Conservation (phyloP, 2,329 filamentous ascomycete genomes). For the Colletotrichum sidae region DNA sequence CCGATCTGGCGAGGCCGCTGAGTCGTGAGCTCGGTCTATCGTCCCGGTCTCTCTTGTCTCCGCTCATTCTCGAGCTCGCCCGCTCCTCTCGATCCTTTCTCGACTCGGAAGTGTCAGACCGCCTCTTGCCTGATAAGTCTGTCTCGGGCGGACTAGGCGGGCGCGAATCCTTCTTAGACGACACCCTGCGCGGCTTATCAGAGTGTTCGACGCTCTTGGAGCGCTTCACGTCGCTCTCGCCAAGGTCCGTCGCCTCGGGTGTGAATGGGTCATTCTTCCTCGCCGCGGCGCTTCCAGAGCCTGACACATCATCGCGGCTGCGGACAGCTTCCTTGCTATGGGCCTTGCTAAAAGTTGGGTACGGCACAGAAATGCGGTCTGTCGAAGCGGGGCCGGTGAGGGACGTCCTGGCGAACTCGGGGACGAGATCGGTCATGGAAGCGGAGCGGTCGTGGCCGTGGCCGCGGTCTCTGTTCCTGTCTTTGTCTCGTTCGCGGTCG, state of each 20-base stretch:
- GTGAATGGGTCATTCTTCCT: slow-evolving; percentile 64
- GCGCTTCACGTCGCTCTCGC: slow-evolving; percentile 60
- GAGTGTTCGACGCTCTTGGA: slow-evolving; percentile 61
- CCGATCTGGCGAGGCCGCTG: slow-evolving; percentile 57
- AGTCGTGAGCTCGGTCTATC: slow-evolving; percentile 57
- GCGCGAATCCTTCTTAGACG: slow-evolving; percentile 57
- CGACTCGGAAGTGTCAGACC: slow-evolving; percentile 43
- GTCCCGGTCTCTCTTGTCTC: slow-evolving; percentile 41
- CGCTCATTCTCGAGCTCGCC: slow-evolving; percentile 58
- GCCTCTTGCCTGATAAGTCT: slow-evolving; percentile 62
- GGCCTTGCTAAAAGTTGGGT: slow-evolving; percentile 88
- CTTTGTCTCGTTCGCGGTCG: slow-evolving; percentile 41
- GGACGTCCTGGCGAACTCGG: slow-evolving; percentile 55
- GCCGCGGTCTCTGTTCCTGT: slow-evolving; percentile 45
- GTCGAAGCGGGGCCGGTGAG: slow-evolving; percentile 46
- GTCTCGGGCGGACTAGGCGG: slow-evolving; percentile 75
- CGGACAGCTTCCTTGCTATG: slow-evolving; percentile 89
- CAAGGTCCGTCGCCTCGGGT: slow-evolving; percentile 78
- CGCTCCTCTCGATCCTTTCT: slow-evolving; percentile 46
- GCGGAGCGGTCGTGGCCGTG: slow-evolving; percentile 43
- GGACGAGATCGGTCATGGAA: slow-evolving; percentile 62
- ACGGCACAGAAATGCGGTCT: slow-evolving; percentile 71
- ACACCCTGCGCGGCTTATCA: slow-evolving; percentile 46
- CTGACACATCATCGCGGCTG: slow-evolving; percentile 65
- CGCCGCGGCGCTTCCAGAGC: slow-evolving; percentile 37